Base-by-base conservation (phyloP, 805 yeast genomes). In the Saturnispora hagleri region DNA sequence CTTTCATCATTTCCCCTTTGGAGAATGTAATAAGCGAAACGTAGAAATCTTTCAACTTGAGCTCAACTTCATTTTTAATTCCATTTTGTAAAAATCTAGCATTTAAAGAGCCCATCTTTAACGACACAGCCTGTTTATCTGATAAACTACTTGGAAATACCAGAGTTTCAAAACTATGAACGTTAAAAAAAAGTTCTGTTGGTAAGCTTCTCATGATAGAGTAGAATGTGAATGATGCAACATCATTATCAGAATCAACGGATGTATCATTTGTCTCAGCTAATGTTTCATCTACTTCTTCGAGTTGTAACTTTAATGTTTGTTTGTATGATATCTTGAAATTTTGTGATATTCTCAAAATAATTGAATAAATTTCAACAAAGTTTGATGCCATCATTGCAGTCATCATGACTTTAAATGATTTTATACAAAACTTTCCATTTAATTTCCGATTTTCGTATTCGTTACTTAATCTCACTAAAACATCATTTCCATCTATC, bases 301-400 rank as follows among this genome's bases (percentile, higher is more conserved):
- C 20, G 15, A n/a, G 34, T 7, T 27, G 17, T 28, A 44, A 90
- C 41, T 76, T 73, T 53, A 89, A 69, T 3, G 86, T 88, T 56
- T 89, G 95, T 44, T 75, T 77, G 62, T 89, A 89, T 0, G 93
- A 84, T 2, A 78, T 72, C 55, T 74, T 75, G 57, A 80, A 84
- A 56, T 88, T 96, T 58, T 83, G 86, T 38, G 80, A 73, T 71
- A 89, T 82, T 58, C 96, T 73, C 48, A 76, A 66, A 18, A 87
- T 69, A 2, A 93, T 81, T 51, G 82, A 81, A 60, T 79, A 77
- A 44, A 93, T 82, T 65, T 90, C 97, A 56, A 84, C 73, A 31
- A 88, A 71, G 60, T 86, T 89, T 0, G 96, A 83, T 0, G 93
- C 93, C 0, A 95, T 84, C 60, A 93, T 73, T 0, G 96, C 89